A percentile compares a stretch with the other conserved stretches of the same genome.
Conservation (phyloP, 306 rosid genomes). For the Alnus glutinosa region DNA sequence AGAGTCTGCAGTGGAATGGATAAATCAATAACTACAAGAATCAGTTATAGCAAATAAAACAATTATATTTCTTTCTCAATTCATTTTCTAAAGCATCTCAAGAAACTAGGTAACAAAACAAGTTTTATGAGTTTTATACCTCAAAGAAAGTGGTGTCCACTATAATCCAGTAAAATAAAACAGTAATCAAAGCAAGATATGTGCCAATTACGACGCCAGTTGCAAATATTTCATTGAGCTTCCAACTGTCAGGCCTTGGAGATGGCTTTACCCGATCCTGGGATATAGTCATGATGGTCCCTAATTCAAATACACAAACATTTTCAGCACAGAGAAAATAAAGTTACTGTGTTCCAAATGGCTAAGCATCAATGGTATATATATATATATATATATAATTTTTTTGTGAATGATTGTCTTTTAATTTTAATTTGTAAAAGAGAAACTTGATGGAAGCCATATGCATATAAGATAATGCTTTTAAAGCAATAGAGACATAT, state of each 20-base stretch:
- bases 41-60: constrained; percentile 9
- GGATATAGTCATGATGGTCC: constrained; percentile 89
- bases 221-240: constrained; percentile 80
- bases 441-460: background rate
- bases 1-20: constrained; percentile 49
- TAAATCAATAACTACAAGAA: constrained; percentile 16
- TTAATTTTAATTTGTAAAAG: no score
- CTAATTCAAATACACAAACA: constrained; percentile 31
- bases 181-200: constrained; percentile 78
- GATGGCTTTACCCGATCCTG: constrained; percentile 86
- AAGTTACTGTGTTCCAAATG: background rate
- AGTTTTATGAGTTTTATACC: constrained; percentile 39
- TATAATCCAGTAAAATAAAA: constrained; percentile 67
- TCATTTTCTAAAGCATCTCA: background rate
- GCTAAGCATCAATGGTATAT: background rate
- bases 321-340: constrained; percentile 10
- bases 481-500: background rate
- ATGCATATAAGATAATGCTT: background rate
- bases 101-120: constrained; percentile 2
- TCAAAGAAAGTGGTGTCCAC: constrained; percentile 70
- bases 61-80: background rate
- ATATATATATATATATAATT: no score
- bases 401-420: no score
- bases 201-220: constrained; percentile 85
- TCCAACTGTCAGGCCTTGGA: constrained; percentile 88